Evolutionary conservation across 2,329 filamentous ascomycete species (phyloP).

Genomic region (Hypoxylon sp.): DNA sequence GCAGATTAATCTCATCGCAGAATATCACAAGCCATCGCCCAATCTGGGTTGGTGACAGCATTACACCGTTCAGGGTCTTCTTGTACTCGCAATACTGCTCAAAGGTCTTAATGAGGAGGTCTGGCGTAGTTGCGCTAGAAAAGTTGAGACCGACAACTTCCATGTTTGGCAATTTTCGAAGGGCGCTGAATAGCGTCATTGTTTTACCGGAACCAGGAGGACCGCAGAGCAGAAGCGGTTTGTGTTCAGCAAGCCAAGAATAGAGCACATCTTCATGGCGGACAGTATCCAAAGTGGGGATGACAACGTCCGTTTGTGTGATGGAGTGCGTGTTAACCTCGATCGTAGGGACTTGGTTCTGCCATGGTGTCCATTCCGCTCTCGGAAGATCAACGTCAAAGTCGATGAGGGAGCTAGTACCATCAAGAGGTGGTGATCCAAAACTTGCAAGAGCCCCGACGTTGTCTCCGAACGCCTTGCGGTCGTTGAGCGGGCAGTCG

Average conservation of each 20-base stretch:
- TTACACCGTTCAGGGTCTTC: conserved; percentile 96
- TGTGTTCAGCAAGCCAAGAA: conserved; percentile 99
- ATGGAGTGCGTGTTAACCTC: conserved; percentile 99
- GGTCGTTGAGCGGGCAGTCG: conserved; percentile 88
- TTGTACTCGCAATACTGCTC: conserved; percentile 99
- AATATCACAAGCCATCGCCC: conserved; percentile 98
- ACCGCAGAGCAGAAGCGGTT: conserved; percentile 94
- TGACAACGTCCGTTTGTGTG: conserved; percentile 97
- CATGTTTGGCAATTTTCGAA: conserved; percentile 98
- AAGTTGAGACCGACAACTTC: conserved; percentile 99
- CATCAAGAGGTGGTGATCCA: conserved; percentile 83
- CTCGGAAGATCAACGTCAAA: conserved; percentile 90
- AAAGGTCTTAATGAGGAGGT: conserved; percentile 98
- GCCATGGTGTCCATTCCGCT: conserved; percentile 92
- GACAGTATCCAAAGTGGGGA: conserved; percentile 96
- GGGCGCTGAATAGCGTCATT: conserved; percentile 98
- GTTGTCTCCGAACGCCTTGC: conserved; percentile 89
- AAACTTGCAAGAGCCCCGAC: conserved; percentile 86
- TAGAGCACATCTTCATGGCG: conserved; percentile 99
- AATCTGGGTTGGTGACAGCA: conserved; percentile 95
- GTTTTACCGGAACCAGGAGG: conserved; percentile 99
- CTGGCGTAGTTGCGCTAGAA: conserved; percentile 97
- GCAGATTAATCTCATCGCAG: conserved; percentile 99
- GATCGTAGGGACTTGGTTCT: conserved; percentile 91
- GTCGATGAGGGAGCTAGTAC: conserved; percentile 89